Base-by-base conservation (phyloP, 768 basidiomycete genomes). In the Amanita exitialis region DNA sequence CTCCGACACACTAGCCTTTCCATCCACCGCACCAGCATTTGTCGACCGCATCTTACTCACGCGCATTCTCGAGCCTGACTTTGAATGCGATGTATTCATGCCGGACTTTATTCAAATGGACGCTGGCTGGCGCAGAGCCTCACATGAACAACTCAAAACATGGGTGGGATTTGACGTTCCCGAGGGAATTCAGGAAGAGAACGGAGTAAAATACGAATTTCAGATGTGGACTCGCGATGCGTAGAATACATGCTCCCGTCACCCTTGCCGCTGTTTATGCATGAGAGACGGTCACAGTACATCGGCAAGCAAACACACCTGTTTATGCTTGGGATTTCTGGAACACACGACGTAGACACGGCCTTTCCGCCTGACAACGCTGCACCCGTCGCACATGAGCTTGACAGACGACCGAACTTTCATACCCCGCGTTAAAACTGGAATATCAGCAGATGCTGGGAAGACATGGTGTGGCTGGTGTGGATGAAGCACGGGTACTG, bases 341-440 rank as follows among this genome's bases (percentile, higher is more conserved):
- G 82, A 82, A 66, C 95, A 98, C 21, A 96, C 79, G 39, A 97
- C 82, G 68, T 94, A 96, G 32, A 97, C 79, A 59, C 86, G 81
- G 41, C 93, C 93, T 65, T 96, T 92, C 60, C 94, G 73, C 66
- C 76, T 78, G 32, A 97, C 95, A 44, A 95, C 71, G 57, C 74
- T 82, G 69, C 95, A 99, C 10, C 92, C 90, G 54, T 93, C 91
- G 66, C 95, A 99, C 81, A 95, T 88, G 48, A 80, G 69, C 72
- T 94, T 96, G 58, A 98, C 90, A 3, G 90, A 90, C 20, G 90
- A 86, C 56, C 95, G 82, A 53, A 98, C 93, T 74, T 99, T 99
- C 89, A 96, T 94, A 43, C 92, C 91, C 58, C 87, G 70, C n/a
- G 74, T 64, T 18, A 79, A 62, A 6, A 64, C 55, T 8, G 73